Base-by-base conservation (phyloP, 257 asterid genomes). In the Plantago ovata region DNA sequence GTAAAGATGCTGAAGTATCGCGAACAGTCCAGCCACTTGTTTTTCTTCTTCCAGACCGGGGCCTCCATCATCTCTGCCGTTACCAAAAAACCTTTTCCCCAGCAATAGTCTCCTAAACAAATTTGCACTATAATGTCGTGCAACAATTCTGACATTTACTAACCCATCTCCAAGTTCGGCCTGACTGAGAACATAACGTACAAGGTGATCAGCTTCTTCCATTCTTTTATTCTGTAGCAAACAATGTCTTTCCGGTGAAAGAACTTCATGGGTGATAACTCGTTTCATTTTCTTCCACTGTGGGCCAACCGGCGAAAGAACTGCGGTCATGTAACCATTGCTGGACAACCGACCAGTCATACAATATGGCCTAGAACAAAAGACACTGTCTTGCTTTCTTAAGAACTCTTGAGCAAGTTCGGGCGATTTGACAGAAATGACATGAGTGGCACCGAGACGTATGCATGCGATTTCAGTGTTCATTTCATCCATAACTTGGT, bases 211-310 rank as follows among this genome's bases (percentile, higher is more conserved):
- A 45, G 50, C 50, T 15, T 45, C 50, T 45, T 14, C 21, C 9
- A 45, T 45, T 45, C 21, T 45, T 45, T 45, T 45, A 15, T 45
- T 21, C n/a, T 45, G 21, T 21, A 14, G 9, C 9, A 13, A n/a
- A 1, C 21, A 12, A 9, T 43, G 13, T 43, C 48, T 43, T 13
- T 15, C 48, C 7, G 48, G 18, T 43, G 48, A 43, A 43, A 43
- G 48, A 1, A 43, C 19, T 43, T 43, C 48, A 13, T 14, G 13
- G 18, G 48, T 14, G 48, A 43, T 12, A 12, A 45, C 50, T 45
- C 21, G n/a, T 45, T 21, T 6, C 50, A 45, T 45, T 45, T 45
- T 45, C 50, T 45, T 45, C 50, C 50, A 45, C 8, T 45, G 50
- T n/a, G 16, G 2, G 20, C 50, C 50, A 18, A 14, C 50, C n/a